Base-by-base conservation (phyloP, 2,329 filamentous ascomycete species). In the Neonectria ditissima region DNA sequence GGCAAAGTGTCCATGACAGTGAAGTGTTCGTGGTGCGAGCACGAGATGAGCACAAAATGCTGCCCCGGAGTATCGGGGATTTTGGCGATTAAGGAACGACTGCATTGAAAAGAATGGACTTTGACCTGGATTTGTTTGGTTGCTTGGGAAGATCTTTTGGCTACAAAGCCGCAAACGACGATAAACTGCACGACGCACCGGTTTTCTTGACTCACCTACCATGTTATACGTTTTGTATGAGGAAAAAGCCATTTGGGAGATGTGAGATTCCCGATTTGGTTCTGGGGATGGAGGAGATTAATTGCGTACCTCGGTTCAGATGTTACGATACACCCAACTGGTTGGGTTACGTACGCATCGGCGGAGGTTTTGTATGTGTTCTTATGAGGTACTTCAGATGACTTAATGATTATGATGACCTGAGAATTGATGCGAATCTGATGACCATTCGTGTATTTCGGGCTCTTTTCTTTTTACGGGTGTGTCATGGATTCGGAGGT, bases 21-120 rank as follows among this genome's bases (percentile, higher is more conserved):
- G 26, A 87, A 85, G 68, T 92, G 90, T 74, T 89, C 89, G 9
- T 92, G 91, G 91, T 93, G 91, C 75, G 81, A 82, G 45, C 91
- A 93, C 78, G 85, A 86, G 53, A 92, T 93, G 90, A 89, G 83
- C 68, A 89, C 85, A 14, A 80, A 79, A 62, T 93, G 91, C 77
- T 93, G 91, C 74, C 84, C 89, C 11, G 90, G 89, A 8, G 90
- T 90, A 78, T 87, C 88, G 11, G 87, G 90, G 1, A 82, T 90
- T 47, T 86, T 93, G 4, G 87, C 89, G 65, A 79, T 92, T 70
- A 87, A 87, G 71, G 89, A 92, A 76, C 86, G 86, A 64, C 74
- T 90, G 54, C 87, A 90, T 71, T 82, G 45, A 73, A 16, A 50
- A 16, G 5, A 9, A 10, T 34, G 16, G 18, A 43, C 20, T 39